Evolutionary conservation across 495 filamentous ascomycete genomes (phyloP), one percentile per base, ranked within the genome.

Genomic region (Margaritispora aquatica): DNA sequence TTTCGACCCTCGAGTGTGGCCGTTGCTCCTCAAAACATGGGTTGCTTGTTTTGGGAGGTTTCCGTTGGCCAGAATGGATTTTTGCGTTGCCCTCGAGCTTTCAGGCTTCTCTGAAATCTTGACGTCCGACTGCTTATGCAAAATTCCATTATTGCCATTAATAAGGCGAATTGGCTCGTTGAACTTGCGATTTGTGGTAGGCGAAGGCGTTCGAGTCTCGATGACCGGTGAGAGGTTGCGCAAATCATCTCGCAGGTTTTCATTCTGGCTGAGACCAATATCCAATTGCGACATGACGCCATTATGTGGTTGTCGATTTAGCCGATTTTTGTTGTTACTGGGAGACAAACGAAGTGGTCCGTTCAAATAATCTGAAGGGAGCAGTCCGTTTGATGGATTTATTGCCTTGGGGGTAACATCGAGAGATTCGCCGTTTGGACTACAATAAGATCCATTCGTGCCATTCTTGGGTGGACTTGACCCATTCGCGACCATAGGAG

Each of bases 191-290:
- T 51, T 65, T 24, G 62, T 55, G 20, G 59, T 77, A 2, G 79
- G 78, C 1, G 80, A 80, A 2, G 79, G 78, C 1, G 79, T 77
- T 21, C 75, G 73, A 20, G 75, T 67, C 65, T 83, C 80, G 51
- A 80, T 81, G 0, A 83, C 80, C 1, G 80, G 80, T 17, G 80
- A 83, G 3, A 83, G 71, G 52, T 80, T 75, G n/a, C 59, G 55
- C 17, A 61, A 21, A 36, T 65, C 62, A 11, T 69, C 67, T 13
- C 65, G 64, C 5, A 65, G 41, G 24, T 22, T 57, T 19, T 69
- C 64, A 26, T 29, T 52, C 31, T 64, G 60, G 22, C 61, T 41
- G 0, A 41, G 26, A 21, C 64, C 64, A 46, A 68, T 68, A 51
- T 68, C 66, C 10, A 68, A 29, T 27, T 63, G 63, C 15, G 66